These are phyloP conservation scores for Colletotrichum liriopes DNA, from an alignment of 2,329 filamentous ascomycete genomes.

Conservation along the genomic window DNA sequence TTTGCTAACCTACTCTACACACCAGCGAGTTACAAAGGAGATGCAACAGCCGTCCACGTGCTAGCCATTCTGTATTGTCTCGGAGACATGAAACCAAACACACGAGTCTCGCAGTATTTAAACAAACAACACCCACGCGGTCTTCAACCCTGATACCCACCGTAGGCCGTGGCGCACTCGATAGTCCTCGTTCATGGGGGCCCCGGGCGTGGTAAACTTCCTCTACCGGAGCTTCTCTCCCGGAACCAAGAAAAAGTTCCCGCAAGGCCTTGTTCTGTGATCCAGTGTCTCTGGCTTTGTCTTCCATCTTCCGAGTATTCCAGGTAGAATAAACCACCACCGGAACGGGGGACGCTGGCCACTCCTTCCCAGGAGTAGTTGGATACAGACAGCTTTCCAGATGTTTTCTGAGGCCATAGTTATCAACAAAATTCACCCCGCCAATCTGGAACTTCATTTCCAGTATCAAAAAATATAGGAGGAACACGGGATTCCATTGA, in stretches of 20 bases:
- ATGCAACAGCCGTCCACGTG: no score
- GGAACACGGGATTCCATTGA: background rate
- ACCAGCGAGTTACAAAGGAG: no score
- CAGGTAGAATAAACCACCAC: background rate
- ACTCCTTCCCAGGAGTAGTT: background rate
- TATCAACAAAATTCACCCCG: no score
- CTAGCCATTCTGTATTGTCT: no score
- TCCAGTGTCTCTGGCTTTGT: background rate
- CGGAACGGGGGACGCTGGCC: background rate
- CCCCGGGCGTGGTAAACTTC: no score
- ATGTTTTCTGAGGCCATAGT: background rate
- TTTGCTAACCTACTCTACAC: no score
- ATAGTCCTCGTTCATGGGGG: no score
- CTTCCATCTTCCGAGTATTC: background rate
- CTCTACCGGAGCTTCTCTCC: no score
- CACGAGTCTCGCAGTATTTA: background rate
- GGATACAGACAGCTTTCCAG: background rate
- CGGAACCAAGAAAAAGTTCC: no score
- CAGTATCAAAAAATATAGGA: background rate
- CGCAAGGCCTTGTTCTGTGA: background rate
- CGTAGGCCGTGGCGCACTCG: background rate
- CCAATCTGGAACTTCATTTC: background rate
- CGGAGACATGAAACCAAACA: no score
- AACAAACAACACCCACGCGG: background rate
- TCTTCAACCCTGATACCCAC: background rate